Conservation (phyloP, 2,329 filamentous ascomycete genomes). For the Dactylellina leptospora region DNA sequence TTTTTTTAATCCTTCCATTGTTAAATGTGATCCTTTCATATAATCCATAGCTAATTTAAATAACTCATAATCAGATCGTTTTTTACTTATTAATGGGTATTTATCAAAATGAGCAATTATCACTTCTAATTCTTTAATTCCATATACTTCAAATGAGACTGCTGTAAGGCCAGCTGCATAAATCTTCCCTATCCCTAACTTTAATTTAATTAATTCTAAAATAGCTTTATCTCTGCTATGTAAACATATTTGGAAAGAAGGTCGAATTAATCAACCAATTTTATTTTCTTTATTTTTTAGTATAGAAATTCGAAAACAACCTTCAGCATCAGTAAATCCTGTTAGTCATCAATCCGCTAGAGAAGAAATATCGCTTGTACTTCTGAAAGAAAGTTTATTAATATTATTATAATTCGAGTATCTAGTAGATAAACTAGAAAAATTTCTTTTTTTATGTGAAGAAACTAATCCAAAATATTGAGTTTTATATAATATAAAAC, state of each 20-base stretch:
- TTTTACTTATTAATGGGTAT: constrained; percentile 20
- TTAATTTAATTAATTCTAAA: constrained; percentile 8
- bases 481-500: too few species aligned
- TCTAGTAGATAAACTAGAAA: too few species aligned
- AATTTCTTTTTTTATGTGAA: too few species aligned
- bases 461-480: too few species aligned
- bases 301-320: background rate
- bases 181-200: constrained; percentile 4
- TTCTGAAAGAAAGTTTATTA: too few species aligned
- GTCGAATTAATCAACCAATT: background rate
- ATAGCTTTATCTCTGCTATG: constrained; percentile 5
- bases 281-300: background rate
- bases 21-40: constrained; percentile 1
- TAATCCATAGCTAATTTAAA: constrained; percentile 11
- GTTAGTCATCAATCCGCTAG: too few species aligned
- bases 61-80: constrained; percentile 17
- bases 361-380: too few species aligned
- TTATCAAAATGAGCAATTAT: constrained; percentile 22
- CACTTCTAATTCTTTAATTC: background rate
- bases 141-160: background rate
- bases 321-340: constrained; percentile 10
- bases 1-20: background rate
- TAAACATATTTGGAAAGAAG: constrained; percentile 4
- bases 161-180: background rate
- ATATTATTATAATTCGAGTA: too few species aligned